A percentile compares a stretch with the other conserved stretches of the same genome.
Conservation (phyloP, 331 rosid genomes). For the Cydonia oblonga region DNA sequence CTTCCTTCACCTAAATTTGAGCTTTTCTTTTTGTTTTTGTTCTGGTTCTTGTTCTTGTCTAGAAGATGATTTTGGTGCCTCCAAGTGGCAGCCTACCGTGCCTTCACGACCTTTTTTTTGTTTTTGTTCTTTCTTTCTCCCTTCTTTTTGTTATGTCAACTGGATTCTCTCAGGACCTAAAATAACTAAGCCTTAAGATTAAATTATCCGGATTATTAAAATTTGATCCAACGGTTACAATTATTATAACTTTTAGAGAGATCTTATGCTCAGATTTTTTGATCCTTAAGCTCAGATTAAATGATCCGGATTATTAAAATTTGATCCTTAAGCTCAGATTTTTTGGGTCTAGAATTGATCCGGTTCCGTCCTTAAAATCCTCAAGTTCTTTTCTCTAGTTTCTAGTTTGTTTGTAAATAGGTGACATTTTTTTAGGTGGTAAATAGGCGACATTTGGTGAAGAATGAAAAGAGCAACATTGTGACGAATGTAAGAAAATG, state of each 20-base stretch:
- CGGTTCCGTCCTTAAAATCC: neutral
- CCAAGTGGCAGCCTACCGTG: constrained; percentile 54
- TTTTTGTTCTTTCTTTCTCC: neutral
- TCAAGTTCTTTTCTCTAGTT: neutral
- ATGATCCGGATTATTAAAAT: too few species aligned
- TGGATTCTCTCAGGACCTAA: too few species aligned
- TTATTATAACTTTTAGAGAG: too few species aligned
- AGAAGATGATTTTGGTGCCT: constrained; percentile 32
- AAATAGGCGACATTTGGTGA: neutral
- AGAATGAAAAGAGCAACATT: neutral
- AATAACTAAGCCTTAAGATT: too few species aligned
- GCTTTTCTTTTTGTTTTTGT: neutral
- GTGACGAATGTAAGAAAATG: neutral
- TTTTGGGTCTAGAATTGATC: too few species aligned
- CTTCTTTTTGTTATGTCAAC: neutral
- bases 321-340: too few species aligned
- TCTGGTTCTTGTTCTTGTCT: constrained; percentile 18
- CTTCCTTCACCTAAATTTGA: neutral
- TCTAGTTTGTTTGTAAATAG: neutral
- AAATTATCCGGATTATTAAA: too few species aligned
- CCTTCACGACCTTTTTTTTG: constrained; percentile 13
- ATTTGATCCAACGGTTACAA: too few species aligned
- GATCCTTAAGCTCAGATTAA: too few species aligned
- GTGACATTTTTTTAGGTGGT: neutral
- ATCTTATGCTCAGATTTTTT: too few species aligned